phyloP scores from a whole-genome alignment of 352 stramenopile genomes.

The Blastocystis hominis region DNA sequence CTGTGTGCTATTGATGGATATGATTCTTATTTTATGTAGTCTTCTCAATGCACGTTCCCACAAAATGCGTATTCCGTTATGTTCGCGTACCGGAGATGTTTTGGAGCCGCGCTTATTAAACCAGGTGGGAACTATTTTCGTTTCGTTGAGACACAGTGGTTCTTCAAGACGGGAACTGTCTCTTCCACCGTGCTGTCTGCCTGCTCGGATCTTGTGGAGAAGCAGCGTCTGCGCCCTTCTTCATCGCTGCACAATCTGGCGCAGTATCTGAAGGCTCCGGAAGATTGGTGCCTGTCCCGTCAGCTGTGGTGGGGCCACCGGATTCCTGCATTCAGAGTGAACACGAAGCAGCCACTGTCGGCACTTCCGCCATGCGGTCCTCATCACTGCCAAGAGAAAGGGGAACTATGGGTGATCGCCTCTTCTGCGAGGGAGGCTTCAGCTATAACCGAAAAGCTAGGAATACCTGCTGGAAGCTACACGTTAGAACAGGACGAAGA shows the following conservation, averaged over 20 bases:
- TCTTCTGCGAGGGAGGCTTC: conserved; percentile 71
- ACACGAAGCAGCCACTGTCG: conserved; percentile 8
- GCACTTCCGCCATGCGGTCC: neutral
- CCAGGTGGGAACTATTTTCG: neutral
- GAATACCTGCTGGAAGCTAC: neutral
- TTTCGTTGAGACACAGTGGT: conserved; percentile 49
- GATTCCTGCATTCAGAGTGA: conserved; percentile 91
- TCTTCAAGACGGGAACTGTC: conserved; percentile 58
- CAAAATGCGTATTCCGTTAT: conserved; percentile 59
- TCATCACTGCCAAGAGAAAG: neutral
- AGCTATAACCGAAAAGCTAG: neutral
- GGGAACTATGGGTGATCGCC: conserved; percentile 66
- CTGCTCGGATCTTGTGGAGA: conserved; percentile 66
- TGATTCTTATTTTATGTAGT: neutral
- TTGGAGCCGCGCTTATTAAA: conserved; percentile 60
- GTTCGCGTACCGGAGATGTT: conserved; percentile 61
- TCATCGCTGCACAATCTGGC: conserved; percentile 73
- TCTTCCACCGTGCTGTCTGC: conserved; percentile 64
- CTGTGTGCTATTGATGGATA: conserved; percentile 4
- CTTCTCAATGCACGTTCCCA: conserved; percentile 35
- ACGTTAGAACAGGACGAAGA: conserved; percentile 84
- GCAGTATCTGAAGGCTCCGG: conserved; percentile 93
- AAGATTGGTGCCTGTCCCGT: conserved; percentile 96
- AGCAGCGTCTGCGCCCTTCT: conserved; percentile 63
- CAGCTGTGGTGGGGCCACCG: conserved; percentile 99